Conservation (phyloP, 805 yeast species). For the Zygosaccharomyces pseudorouxii region DNA sequence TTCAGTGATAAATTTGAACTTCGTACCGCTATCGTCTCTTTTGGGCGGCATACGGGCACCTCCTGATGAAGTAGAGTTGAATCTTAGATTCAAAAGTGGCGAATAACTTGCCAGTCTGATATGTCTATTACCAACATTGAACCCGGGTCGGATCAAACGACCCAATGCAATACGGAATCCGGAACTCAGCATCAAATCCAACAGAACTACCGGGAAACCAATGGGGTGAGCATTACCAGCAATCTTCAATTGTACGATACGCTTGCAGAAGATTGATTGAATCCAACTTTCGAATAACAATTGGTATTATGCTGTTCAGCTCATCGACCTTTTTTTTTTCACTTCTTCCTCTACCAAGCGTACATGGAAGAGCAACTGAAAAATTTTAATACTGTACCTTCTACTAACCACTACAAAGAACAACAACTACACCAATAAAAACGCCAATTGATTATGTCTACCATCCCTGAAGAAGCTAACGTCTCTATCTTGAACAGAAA, state of each 20-base stretch:
- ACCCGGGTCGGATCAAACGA: not conserved
- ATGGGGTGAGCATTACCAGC: not conserved
- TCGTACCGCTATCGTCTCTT: not conserved
- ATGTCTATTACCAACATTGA: not conserved
- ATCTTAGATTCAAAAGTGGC: not conserved
- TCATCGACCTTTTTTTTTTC: slow-evolving; percentile 39
- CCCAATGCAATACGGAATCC: not conserved
- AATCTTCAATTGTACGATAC: not conserved
- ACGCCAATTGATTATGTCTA: slow-evolving; percentile 20
- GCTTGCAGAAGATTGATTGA: not conserved
- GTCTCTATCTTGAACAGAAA: slow-evolving; percentile 72
- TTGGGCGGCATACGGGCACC: not conserved
- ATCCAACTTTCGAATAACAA: not conserved
- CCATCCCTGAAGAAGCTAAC: slow-evolving; percentile 31
- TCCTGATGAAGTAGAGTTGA: not conserved
- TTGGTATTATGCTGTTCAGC: slow-evolving; percentile 50
- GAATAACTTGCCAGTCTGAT: not conserved
- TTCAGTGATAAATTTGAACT: slow-evolving; percentile 25
- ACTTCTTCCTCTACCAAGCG: not conserved
- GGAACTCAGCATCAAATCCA: not conserved
- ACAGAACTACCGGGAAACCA: not conserved
- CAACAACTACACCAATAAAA: not conserved
- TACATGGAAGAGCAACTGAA: not conserved
- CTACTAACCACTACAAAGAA: not conserved
- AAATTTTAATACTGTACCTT: not conserved